phyloP scores from a whole-genome alignment of 139 green algal genomes.

The Micromonas commoda region DNA sequence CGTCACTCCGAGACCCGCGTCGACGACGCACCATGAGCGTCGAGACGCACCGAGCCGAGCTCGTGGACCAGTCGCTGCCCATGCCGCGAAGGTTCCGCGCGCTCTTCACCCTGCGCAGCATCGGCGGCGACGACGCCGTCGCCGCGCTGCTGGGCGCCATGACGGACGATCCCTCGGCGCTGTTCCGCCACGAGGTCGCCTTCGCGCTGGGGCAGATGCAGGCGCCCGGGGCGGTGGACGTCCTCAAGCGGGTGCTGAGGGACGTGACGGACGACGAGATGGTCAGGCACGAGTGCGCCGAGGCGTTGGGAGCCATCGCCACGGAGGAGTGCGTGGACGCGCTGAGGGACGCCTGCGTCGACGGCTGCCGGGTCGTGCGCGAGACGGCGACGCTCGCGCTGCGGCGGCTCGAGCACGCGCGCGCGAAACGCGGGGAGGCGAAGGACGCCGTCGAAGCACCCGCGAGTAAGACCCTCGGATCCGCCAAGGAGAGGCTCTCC shows the following conservation, averaged over 20 bases:
- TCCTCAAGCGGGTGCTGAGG: constrained; percentile 3
- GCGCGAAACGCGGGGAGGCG: background rate
- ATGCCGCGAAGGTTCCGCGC: constrained; percentile 12
- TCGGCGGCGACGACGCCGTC: constrained; percentile 2
- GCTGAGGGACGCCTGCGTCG: constrained; percentile 50
- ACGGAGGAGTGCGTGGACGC: constrained; percentile 27
- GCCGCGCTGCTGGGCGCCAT: background rate
- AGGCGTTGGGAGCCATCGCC: constrained; percentile 44
- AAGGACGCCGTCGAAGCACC: too few relatives aligned
- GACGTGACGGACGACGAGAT: constrained; percentile 25
- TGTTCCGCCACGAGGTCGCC: constrained; percentile 58
- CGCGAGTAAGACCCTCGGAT: background rate
- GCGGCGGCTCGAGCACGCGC: constrained; percentile 65
- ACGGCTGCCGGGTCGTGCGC: constrained; percentile 57
- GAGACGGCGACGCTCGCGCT: constrained; percentile 95
- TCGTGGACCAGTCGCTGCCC: background rate
- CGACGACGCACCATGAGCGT: too few relatives aligned
- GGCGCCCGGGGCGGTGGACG: background rate
- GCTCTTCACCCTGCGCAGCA: constrained; percentile 13
- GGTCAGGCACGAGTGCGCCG: constrained; percentile 41
- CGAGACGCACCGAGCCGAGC: background rate
- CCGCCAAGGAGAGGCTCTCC: background rate
- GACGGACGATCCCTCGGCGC: constrained; percentile 18
- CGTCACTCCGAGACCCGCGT: too few relatives aligned
- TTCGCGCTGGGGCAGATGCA: constrained; percentile 98